Conservation (phyloP, 2,329 filamentous ascomycete genomes). For the Leptographium lundbergii region DNA sequence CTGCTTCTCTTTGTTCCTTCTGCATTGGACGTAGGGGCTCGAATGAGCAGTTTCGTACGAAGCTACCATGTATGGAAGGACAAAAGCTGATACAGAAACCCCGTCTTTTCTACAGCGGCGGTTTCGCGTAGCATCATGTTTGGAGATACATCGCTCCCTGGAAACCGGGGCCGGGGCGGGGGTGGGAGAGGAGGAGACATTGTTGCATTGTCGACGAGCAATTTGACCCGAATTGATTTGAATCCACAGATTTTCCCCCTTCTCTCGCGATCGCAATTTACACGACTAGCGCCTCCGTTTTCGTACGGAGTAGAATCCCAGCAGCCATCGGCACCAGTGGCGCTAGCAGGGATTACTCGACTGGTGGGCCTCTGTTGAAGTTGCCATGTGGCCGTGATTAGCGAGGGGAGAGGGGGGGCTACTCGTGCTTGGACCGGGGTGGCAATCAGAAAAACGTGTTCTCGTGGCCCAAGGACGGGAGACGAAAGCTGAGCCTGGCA, state of each 20-base stretch:
- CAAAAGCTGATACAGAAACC: not conserved
- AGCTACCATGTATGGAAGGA: too few species aligned
- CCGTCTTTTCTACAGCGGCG: not conserved
- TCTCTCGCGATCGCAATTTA: not conserved
- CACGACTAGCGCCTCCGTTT: not conserved
- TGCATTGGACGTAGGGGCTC: not conserved
- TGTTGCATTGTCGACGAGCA: not conserved
- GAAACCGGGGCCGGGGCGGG: not conserved
- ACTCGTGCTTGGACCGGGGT: not conserved
- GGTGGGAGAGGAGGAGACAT: not conserved
- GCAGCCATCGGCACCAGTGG: not conserved
- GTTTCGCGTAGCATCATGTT: not conserved
- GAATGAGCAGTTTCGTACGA: not conserved
- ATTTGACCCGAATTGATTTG: not conserved
- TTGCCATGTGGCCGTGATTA: not conserved
- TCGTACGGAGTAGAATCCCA: not conserved
- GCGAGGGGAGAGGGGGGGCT: too few species aligned
- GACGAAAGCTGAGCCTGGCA: not conserved
- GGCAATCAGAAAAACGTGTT: not conserved
- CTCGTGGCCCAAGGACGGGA: not conserved
- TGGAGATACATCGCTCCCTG: not conserved
- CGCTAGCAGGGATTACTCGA: not conserved
- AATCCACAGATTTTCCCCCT: not conserved
- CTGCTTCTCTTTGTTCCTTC: not conserved
- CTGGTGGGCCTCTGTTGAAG: not conserved